These are phyloP conservation scores for Trichoderma reesei DNA, from an alignment of 495 filamentous ascomycete genomes.

Conservation along the genomic window DNA sequence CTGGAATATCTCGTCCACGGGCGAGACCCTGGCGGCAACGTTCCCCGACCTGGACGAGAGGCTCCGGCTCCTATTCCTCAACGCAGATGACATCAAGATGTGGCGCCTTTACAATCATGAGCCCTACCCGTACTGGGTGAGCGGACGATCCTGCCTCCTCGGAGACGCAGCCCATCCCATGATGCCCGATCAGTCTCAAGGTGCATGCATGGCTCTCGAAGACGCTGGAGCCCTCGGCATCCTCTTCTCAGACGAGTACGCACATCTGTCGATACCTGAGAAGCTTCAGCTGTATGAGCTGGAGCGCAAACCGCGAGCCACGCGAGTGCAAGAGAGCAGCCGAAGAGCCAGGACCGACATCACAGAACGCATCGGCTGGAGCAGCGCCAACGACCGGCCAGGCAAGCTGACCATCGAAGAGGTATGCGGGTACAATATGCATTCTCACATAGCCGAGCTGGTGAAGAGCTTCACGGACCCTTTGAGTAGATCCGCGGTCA, in stretches of 20 bases:
- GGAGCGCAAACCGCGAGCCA: conserved; percentile 34
- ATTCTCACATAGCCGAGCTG: conserved; percentile 7
- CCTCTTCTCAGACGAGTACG: conserved; percentile 17
- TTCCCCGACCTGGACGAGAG: conserved; percentile 35
- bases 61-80: conserved; percentile 28
- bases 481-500: background rate
- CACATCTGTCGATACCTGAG: conserved; percentile 25
- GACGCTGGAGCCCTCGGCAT: conserved; percentile 33
- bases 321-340: conserved; percentile 33
- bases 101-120: conserved; percentile 40
- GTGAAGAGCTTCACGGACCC: background rate
- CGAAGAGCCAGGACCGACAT: conserved; percentile 39
- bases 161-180: conserved; percentile 43
- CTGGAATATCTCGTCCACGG: conserved; percentile 27
- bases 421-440: conserved; percentile 32
- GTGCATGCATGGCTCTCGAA: conserved; percentile 34
- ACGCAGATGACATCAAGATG: conserved; percentile 35
- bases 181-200: conserved; percentile 41
- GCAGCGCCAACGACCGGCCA: conserved; percentile 32
- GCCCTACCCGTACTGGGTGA: conserved; percentile 22
- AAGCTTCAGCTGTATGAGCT: conserved; percentile 42
- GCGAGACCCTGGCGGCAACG: conserved; percentile 33
- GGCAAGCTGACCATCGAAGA: conserved; percentile 42
- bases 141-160: conserved; percentile 26
- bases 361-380: conserved; percentile 36